Base-by-base conservation (phyloP, 2,329 filamentous ascomycete genomes). In the Xenoacremonium recifei region DNA sequence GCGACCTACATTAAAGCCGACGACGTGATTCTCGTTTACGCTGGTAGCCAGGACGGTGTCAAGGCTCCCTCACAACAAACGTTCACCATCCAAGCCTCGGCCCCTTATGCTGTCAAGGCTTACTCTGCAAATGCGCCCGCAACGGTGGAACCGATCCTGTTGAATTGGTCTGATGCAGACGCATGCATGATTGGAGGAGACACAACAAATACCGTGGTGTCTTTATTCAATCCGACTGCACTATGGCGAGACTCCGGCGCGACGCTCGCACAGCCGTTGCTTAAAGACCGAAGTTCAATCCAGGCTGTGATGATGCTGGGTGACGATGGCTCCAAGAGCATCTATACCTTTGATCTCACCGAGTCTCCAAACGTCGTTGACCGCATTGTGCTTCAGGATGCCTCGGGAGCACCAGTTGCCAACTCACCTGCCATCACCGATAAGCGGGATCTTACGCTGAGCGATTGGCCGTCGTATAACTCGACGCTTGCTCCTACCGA, bases 401-500 rank as follows among this genome's bases (percentile, higher is more conserved):
- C 75, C 10, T 71, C 74, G 30, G 87, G 86, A 13, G 73, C 59
- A 47, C 75, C 64, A 32, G 77, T 72, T 59, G 50, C 23, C 58
- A 56, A 53, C 18, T 37, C 30, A 33, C n/a, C n/a, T n/a, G n/a
- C n/a, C n/a, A n/a, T n/a, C n/a, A n/a, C n/a, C n/a, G n/a, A n/a
- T n/a, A 57, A 58, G 44, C 56, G 57, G 10, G 59, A 73, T 13
- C 64, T 87, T 21, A 82, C 80, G 1, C 60, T 83, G 19, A 69
- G 68, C 17, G 71, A 82, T 55, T 95, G 89, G 81, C 90, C 91
- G 2, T 58, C 73, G 3, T 96, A 96, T 65, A 91, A 96, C 65
- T 75, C 70, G 39, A 85, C 83, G 1, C 66, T 84, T 31, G 91
- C 87, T 0, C 87, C 91, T 0, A 57, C 47, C 3, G 71, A 66